A percentile compares a stretch with the other conserved stretches of the same genome.
These are phyloP conservation scores for Cerrena zonata DNA, from an alignment of 1,284 basidiomycete genomes.

Conservation along the genomic window DNA sequence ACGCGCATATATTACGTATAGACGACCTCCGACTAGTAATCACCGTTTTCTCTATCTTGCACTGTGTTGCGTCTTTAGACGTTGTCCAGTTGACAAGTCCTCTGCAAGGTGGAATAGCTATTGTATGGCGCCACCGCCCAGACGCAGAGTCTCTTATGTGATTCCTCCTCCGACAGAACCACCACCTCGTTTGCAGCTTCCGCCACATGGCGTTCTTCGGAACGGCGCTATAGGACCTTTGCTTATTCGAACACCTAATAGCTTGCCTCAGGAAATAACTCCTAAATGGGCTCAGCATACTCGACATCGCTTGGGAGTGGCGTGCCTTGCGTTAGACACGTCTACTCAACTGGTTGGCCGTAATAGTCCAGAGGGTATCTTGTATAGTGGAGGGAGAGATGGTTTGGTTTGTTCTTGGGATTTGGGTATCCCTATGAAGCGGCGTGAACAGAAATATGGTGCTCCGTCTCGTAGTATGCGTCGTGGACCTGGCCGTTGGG, in stretches of 20 bases:
- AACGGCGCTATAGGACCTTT: constrained; percentile 65
- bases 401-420: constrained; percentile 92
- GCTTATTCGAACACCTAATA: constrained; percentile 45
- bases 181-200: constrained; percentile 67
- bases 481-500: constrained; percentile 49
- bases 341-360: constrained; percentile 69
- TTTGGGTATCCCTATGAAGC: constrained; percentile 63
- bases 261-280: constrained; percentile 19
- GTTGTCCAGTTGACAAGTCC: no score
- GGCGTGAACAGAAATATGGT: constrained; percentile 33
- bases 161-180: constrained; percentile 66
- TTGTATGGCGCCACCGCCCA: constrained; percentile 24
- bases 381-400: constrained; percentile 91
- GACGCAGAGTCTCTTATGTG: constrained; percentile 77
- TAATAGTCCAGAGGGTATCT: constrained; percentile 74
- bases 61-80: no score
- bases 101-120: not conserved
- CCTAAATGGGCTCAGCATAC: constrained; percentile 45
- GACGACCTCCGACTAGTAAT: no score
- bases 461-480: constrained; percentile 22
- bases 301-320: constrained; percentile 81
- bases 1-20: no score
- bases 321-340: constrained; percentile 80
- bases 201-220: constrained; percentile 53
- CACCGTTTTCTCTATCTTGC: no score